Conservation (phyloP, 768 basidiomycete species). For the Lepiota subincarnata region DNA sequence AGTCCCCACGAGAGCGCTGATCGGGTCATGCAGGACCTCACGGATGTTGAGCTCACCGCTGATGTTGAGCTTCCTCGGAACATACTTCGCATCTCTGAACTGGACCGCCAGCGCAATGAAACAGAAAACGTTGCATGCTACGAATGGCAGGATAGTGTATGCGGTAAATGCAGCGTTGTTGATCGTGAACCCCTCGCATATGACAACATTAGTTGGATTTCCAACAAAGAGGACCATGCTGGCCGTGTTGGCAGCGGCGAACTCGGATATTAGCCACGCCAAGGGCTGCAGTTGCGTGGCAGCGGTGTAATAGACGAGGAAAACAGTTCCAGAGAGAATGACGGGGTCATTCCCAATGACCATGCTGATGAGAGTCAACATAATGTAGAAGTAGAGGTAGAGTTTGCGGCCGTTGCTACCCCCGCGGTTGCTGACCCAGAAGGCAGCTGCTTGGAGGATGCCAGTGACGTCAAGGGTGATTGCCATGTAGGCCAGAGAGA, state of each 20-base stretch:
- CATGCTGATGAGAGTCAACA: slow-evolving; percentile 75
- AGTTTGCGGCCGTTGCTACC: slow-evolving; percentile 68
- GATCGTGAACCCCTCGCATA: slow-evolving; percentile 80
- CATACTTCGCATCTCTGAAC: slow-evolving; percentile 50
- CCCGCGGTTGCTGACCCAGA: slow-evolving; percentile 81
- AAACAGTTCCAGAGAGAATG: slow-evolving; percentile 87
- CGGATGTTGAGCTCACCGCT: slow-evolving; percentile 43
- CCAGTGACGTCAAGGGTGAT: slow-evolving; percentile 90
- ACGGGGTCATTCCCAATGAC: slow-evolving; percentile 93
- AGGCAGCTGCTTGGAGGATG: slow-evolving; percentile 79
- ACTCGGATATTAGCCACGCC: slow-evolving; percentile 73
- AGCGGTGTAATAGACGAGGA: slow-evolving; percentile 83
- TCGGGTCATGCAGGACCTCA: slow-evolving; percentile 65
- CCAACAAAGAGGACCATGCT: slow-evolving; percentile 76
- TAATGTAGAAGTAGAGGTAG: slow-evolving; percentile 77
- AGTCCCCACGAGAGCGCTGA: slow-evolving; percentile 72
- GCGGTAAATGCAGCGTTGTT: slow-evolving; percentile 78
- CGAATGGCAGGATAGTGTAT: slow-evolving; percentile 78
- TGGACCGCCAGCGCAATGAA: slow-evolving; percentile 55
- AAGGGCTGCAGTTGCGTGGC: slow-evolving; percentile 53
- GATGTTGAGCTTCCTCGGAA: slow-evolving; percentile 42
- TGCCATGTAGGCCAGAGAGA: slow-evolving; percentile 89
- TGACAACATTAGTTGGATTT: slow-evolving; percentile 92
- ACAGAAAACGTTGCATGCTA: slow-evolving; percentile 63
- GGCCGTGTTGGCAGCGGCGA: slow-evolving; percentile 77